Conservation (phyloP, 495 filamentous ascomycete species). For the Lasiosphaeris hirsuta region DNA sequence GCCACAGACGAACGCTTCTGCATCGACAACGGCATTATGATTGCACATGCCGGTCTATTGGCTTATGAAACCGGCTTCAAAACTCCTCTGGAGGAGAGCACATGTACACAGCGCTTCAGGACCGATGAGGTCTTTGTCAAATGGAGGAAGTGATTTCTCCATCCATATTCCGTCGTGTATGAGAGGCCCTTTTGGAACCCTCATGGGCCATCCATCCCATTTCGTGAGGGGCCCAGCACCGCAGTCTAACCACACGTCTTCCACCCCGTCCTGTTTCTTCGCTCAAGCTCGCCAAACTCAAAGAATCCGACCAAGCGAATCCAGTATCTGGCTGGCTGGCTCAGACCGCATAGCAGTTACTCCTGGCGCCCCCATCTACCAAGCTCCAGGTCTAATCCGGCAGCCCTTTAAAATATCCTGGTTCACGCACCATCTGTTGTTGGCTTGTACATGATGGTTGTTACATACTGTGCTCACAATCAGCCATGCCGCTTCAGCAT, state of each 20-base stretch:
- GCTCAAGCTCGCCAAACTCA: neutral
- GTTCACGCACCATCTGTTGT: constrained; percentile 39
- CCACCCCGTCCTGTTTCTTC: too few species aligned
- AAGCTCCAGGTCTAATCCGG: constrained; percentile 16
- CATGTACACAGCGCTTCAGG: constrained; percentile 90
- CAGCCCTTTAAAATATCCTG: neutral
- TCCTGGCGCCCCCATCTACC: neutral
- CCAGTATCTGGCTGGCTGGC: neutral
- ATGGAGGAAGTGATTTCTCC: constrained; percentile 68
- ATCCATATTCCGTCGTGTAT: neutral
- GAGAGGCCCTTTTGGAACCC: too few species aligned
- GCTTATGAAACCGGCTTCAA: constrained; percentile 75
- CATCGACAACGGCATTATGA: constrained; percentile 99
- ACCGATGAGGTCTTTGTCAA: constrained; percentile 91
- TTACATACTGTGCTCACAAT: constrained; percentile 71
- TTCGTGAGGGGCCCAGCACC: neutral
- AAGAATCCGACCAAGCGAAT: neutral
- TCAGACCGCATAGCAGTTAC: neutral
- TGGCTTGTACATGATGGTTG: constrained; percentile 95
- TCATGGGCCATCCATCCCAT: neutral
- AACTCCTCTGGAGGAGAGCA: constrained; percentile 74
- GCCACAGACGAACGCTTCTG: constrained; percentile 97
- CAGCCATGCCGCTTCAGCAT: neutral
- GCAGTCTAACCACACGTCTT: too few species aligned
- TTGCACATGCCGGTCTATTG: constrained; percentile 90